These are phyloP conservation scores for Micromonas pusilla DNA, from an alignment of 139 green algal genomes.

Conservation along the genomic window DNA sequence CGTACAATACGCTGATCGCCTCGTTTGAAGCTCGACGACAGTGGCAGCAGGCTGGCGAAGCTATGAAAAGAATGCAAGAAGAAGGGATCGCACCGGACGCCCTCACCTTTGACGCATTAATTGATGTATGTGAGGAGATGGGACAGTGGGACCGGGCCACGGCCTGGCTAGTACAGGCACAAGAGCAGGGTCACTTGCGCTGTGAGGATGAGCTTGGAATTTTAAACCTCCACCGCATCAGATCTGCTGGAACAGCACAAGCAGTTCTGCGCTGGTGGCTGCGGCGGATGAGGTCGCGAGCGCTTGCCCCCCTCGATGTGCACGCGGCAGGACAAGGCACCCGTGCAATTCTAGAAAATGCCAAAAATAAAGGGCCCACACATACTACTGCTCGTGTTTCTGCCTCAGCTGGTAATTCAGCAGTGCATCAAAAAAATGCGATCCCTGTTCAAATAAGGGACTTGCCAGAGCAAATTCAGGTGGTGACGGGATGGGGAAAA, in stretches of 20 bases:
- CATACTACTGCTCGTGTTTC: no score
- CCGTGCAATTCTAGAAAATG: not conserved
- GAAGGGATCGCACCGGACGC: conserved; percentile 12
- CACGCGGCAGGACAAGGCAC: conserved; percentile 10
- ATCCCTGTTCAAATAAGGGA: conserved; percentile 11
- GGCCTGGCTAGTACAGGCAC: conserved; percentile 10
- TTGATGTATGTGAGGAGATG: conserved; percentile 25
- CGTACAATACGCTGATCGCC: conserved; percentile 19
- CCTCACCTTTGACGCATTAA: conserved; percentile 20
- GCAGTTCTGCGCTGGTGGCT: conserved; percentile 21
- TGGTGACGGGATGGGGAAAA: conserved; percentile 29
- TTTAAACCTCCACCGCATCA: conserved; percentile 18
- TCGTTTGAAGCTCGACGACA: not conserved
- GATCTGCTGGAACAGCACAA: conserved; percentile 25
- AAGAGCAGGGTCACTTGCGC: not conserved
- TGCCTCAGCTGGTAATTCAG: no score
- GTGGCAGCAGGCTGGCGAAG: conserved; percentile 14
- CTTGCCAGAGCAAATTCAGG: conserved; percentile 13
- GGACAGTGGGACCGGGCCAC: conserved; percentile 28
- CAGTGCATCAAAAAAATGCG: no score
- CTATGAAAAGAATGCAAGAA: conserved; percentile 15
- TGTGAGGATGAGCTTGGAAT: conserved; percentile 24
- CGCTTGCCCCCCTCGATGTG: conserved; percentile 8
- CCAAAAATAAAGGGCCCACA: no score
- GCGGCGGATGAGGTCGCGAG: conserved; percentile 10